These are phyloP conservation scores for Solanum dulcamara DNA, from an alignment of 257 asterid genomes.

Conservation along the genomic window DNA sequence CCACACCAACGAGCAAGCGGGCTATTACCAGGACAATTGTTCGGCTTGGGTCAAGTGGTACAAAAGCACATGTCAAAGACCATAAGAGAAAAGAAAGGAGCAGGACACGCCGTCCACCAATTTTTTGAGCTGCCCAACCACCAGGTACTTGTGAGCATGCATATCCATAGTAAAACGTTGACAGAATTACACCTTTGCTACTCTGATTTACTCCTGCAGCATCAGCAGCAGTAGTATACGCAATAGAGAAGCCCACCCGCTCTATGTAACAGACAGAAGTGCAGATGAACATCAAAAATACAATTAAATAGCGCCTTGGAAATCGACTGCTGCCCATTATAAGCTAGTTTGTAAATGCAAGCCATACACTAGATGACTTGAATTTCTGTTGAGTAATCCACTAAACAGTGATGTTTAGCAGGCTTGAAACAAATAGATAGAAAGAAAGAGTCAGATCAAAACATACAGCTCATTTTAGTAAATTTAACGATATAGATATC, in stretches of 20 bases:
- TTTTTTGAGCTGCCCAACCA: constrained; percentile 93
- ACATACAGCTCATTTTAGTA: neutral
- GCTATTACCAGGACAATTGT: constrained; percentile 51
- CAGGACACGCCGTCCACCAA: constrained; percentile 83
- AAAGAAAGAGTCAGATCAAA: neutral
- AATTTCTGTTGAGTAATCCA: neutral
- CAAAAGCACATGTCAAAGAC: constrained; percentile 78
- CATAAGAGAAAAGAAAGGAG: constrained; percentile 67
- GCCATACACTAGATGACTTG: neutral
- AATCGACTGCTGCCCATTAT: constrained; percentile 49
- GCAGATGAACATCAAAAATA: constrained; percentile 70
- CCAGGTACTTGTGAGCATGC: constrained; percentile 96
- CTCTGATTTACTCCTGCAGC: constrained; percentile 68
- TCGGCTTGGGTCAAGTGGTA: constrained; percentile 68
- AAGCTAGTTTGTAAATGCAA: constrained; percentile 25
- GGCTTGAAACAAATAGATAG: neutral
- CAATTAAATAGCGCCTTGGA: constrained; percentile 63
- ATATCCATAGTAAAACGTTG: constrained; percentile 83
- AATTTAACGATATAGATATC: neutral
- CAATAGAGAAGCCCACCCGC: constrained; percentile 90
- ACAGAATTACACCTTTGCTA: constrained; percentile 78
- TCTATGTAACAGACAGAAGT: constrained; percentile 88
- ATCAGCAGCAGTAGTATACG: constrained; percentile 90
- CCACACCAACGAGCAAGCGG: constrained; percentile 87
- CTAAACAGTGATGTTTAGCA: neutral